phyloP scores from a whole-genome alignment of 768 basidiomycete species.

The Rubroboletus satanas region DNA sequence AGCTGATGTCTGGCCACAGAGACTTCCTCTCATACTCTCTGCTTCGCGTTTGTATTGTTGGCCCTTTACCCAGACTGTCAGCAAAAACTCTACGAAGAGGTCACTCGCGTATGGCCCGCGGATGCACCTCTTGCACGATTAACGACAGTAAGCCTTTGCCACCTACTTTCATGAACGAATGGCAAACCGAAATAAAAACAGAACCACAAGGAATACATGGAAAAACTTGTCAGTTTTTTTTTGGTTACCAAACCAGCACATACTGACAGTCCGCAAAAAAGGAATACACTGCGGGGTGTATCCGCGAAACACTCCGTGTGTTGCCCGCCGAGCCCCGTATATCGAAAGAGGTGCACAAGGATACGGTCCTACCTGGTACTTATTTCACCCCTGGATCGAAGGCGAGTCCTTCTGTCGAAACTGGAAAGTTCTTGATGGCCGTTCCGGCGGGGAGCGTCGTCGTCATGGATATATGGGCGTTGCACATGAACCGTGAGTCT shows the following conservation, averaged over 20 bases:
- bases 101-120: constrained; percentile 37
- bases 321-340: constrained; percentile 39
- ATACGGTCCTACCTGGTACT: constrained; percentile 34
- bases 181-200: constrained; percentile 9
- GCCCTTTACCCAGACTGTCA: constrained; percentile 51
- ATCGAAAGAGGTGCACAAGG: constrained; percentile 31
- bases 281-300: constrained; percentile 42
- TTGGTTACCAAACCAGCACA: background rate
- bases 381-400: constrained; percentile 31
- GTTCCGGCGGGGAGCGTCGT: constrained; percentile 39
- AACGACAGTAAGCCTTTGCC: constrained; percentile 26
- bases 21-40: constrained; percentile 44
- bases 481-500: constrained; percentile 45
- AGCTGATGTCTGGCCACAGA: constrained; percentile 31
- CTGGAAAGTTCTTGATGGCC: constrained; percentile 32
- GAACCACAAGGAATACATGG: constrained; percentile 40
- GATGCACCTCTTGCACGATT: constrained; percentile 25
- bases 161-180: background rate
- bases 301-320: constrained; percentile 46
- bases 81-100: constrained; percentile 42
- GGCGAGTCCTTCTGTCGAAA: constrained; percentile 12
- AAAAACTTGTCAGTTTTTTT: constrained; percentile 32
- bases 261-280: constrained; percentile 24
- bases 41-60: constrained; percentile 41
- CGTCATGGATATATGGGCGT: constrained; percentile 39